Evolutionary conservation across 2,329 filamentous ascomycete species (phyloP), one percentile per base, ranked within the genome.

Genomic region (Aspergillus sp.): DNA sequence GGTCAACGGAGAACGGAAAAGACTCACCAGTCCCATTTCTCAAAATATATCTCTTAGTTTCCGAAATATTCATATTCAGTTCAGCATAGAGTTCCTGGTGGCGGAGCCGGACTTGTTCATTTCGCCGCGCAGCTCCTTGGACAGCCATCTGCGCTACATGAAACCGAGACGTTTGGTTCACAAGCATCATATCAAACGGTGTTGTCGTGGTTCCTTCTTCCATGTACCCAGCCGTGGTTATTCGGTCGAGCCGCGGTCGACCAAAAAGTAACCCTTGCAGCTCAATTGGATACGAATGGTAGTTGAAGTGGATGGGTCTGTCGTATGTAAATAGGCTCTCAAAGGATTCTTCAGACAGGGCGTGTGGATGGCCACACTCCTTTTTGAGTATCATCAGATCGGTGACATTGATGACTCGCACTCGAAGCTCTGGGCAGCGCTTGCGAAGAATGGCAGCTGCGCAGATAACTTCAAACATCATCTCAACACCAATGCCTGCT

Each of bases 171-270:
- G 86, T 83, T 18, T 74, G 64, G 64, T 89, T 89, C 4, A 82
- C 69, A 1, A 89, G 75, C 85, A 88, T 85, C 86, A 89, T 89
- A 64, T 88, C 83, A 63, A 89, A 88, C 2, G 86, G 86, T 2
- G 85, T 89, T 0, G 85, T 89, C 0, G 86, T 89, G 52, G 78
- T 84, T 0, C 85, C 86, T 68, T 89, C 86, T 65, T 89, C 86
- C 24, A 79, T 80, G 62, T 89, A 89, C 4, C 82, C 84, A 12
- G 78, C 80, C 6, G 89, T 81, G 0, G 71, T 79, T 58, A 87
- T 79, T 2, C 84, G 77, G 5, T 83, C 76, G 15, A 83, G 64
- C 8, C 75, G 72, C 0, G 77, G 77, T 0, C 85, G 76, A 0
- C 84, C 84, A 64, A 88, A 89, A 3, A 89, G 70, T 22, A 89